phyloP scores from a whole-genome alignment of 371 early-diverging fungal genomes.

The Mortierella sp. region DNA sequence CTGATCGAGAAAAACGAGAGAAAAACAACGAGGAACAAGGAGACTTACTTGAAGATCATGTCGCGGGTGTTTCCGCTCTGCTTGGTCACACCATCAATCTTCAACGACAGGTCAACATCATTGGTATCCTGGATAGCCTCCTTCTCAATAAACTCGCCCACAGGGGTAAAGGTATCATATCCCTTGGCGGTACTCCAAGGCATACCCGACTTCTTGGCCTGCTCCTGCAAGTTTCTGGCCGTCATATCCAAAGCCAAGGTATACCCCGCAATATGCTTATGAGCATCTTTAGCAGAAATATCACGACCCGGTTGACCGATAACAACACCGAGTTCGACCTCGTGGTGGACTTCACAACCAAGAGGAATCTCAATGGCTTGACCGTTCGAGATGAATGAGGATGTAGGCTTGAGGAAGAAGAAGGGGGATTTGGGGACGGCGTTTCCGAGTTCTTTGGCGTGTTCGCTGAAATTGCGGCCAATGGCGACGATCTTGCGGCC shows the following conservation, averaged over 20 bases:
- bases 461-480: conserved; percentile 93
- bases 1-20: neutral
- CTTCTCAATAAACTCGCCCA: conserved; percentile 90
- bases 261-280: conserved; percentile 77
- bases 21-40: neutral
- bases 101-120: conserved; percentile 84
- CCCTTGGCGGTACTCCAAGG: conserved; percentile 98
- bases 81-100: conserved; percentile 79
- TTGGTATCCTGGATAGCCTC: conserved; percentile 78
- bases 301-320: conserved; percentile 90
- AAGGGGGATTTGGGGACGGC: conserved; percentile 91
- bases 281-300: conserved; percentile 75
- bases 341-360: conserved; percentile 91
- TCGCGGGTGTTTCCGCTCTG: conserved; percentile 92
- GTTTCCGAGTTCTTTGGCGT: conserved; percentile 95
- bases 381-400: conserved; percentile 84
- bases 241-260: conserved; percentile 95
- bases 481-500: conserved; percentile 95
- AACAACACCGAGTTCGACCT: conserved; percentile 97
- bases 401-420: conserved; percentile 96
- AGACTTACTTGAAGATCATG: conserved; percentile 89
- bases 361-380: conserved; percentile 86
- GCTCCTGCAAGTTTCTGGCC: conserved; percentile 84
- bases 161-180: conserved; percentile 95
- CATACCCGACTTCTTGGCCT: conserved; percentile 86